Evolutionary conservation across 352 stramenopile species (phyloP).

Genomic region (Pythium aristosporum): DNA sequence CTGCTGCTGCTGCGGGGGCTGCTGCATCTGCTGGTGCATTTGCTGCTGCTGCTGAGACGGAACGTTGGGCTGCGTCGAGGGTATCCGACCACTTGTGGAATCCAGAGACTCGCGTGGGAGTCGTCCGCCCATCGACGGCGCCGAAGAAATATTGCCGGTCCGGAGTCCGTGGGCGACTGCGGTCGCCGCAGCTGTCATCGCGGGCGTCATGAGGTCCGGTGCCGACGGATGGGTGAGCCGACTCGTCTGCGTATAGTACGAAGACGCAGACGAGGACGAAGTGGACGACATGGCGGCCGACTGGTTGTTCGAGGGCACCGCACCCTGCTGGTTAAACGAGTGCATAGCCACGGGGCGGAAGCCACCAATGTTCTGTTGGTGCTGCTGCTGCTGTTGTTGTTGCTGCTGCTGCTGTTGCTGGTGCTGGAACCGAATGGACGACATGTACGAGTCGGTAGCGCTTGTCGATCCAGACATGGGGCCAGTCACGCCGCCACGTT

Average conservation of each 20-base stretch:
- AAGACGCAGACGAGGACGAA: slow-evolving; percentile 8
- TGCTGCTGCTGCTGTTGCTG: slow-evolving; percentile 22
- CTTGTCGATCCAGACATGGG: background rate
- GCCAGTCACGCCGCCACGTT: background rate
- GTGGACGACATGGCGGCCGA: background rate
- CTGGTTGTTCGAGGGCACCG: slow-evolving; percentile 1
- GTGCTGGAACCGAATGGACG: slow-evolving; percentile 23
- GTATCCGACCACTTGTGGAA: slow-evolving; percentile 14
- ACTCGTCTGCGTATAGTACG: slow-evolving; percentile 18
- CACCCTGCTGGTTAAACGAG: slow-evolving; percentile 5
- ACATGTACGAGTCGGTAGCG: slow-evolving; percentile 21
- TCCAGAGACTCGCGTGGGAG: slow-evolving; percentile 3
- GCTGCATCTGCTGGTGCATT: slow-evolving; percentile 1
- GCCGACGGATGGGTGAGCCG: slow-evolving; percentile 2
- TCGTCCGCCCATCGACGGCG: slow-evolving; percentile 4
- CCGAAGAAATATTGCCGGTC: background rate
- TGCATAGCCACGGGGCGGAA: slow-evolving; percentile 25
- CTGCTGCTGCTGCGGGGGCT: slow-evolving; percentile 15
- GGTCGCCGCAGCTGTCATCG: slow-evolving; percentile 6
- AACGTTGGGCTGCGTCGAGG: slow-evolving; percentile 6
- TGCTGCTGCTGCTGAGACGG: slow-evolving; percentile 6
- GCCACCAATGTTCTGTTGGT: slow-evolving; percentile 18
- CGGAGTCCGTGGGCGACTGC: slow-evolving; percentile 10
- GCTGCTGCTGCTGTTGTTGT: slow-evolving; percentile 20
- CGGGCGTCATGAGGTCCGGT: slow-evolving; percentile 24